These are phyloP conservation scores for Saccharomyces hybrid DNA, from an alignment of 1,139 yeast species.

Conservation along the genomic window DNA sequence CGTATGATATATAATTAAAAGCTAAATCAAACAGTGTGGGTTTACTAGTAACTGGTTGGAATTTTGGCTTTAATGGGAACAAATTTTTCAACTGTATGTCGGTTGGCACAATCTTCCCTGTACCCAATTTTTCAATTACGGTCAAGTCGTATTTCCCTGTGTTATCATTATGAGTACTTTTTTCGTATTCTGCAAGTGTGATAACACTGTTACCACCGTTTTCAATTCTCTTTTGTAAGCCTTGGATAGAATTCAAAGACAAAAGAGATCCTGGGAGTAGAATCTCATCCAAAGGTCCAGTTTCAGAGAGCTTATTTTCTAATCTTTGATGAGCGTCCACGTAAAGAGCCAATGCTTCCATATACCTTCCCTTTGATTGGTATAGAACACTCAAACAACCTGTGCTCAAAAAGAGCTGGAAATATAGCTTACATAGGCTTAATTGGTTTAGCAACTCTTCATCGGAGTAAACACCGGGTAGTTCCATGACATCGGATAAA, in stretches of 20 bases:
- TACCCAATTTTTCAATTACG: slow-evolving; percentile 46
- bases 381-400: slow-evolving; percentile 26
- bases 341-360: slow-evolving; percentile 28
- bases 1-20: slow-evolving; percentile 64
- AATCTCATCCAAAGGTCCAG: slow-evolving; percentile 9
- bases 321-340: slow-evolving; percentile 20
- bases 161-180: slow-evolving; percentile 9
- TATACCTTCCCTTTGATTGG: slow-evolving; percentile 23
- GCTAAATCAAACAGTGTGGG: slow-evolving; percentile 90
- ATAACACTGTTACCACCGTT: slow-evolving; percentile 23
- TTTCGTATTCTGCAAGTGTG: slow-evolving; percentile 30
- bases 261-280: slow-evolving; percentile 20
- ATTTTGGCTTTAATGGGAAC: slow-evolving; percentile 41
- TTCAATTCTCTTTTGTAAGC: slow-evolving; percentile 14
- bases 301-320: slow-evolving; percentile 9
- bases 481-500: slow-evolving; percentile 54
- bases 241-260: slow-evolving; percentile 11
- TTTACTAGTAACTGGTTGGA: slow-evolving; percentile 61
- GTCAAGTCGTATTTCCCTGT: slow-evolving; percentile 17
- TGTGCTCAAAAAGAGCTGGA: slow-evolving; percentile 18
- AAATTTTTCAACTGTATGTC: slow-evolving; percentile 37
- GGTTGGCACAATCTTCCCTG: slow-evolving; percentile 34
- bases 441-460: slow-evolving; percentile 56
- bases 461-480: slow-evolving; percentile 89
- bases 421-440: slow-evolving; percentile 28